Conservation (phyloP, 441 rosid species). For the Manihot esculenta region DNA sequence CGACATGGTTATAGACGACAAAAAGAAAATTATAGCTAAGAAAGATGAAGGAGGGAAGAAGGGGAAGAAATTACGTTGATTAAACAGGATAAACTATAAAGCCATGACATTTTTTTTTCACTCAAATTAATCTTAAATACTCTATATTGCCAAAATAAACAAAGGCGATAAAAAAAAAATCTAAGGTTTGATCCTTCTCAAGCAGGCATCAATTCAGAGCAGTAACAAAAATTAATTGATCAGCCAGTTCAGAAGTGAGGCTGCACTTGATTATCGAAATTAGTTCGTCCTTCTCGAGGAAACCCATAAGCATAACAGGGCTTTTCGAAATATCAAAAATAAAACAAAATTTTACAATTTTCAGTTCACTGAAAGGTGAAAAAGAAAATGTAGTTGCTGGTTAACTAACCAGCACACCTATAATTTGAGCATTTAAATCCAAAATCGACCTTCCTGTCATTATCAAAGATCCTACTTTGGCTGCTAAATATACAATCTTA, state of each 20-base stretch:
- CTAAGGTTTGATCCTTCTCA: background rate
- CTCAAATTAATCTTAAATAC: background rate
- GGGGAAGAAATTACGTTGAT: background rate
- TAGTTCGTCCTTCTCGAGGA: background rate
- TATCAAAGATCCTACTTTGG: slow-evolving; percentile 1
- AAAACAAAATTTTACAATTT: background rate
- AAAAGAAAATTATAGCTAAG: background rate
- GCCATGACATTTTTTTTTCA: background rate
- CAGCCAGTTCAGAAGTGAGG: background rate
- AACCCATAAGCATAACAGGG: background rate
- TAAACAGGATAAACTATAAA: background rate
- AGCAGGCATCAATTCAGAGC: background rate
- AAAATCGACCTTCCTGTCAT: background rate
- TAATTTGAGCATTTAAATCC: background rate
- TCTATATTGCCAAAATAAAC: background rate
- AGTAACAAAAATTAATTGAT: background rate
- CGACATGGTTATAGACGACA: background rate
- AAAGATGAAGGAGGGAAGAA: background rate
- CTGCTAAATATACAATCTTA: background rate
- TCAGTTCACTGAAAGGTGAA: background rate
- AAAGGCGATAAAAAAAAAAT: background rate
- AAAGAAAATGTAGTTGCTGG: background rate
- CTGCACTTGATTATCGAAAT: background rate
- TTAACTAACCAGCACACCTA: background rate
- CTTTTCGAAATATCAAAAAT: background rate